Conservation (phyloP, 106 monocot species). For the Amphibolis antarctica region DNA sequence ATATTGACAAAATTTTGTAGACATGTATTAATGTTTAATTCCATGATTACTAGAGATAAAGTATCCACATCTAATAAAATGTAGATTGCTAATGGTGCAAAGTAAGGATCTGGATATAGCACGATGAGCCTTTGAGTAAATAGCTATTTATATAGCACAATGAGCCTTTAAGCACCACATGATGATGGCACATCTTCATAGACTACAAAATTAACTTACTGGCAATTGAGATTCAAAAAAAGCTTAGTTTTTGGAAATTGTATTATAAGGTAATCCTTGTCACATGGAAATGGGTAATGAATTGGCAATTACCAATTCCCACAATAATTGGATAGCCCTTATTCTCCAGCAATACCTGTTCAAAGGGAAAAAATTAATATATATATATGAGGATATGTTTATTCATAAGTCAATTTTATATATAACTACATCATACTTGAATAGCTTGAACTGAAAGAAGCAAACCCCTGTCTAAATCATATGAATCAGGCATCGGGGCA, state of each 20-base stretch:
- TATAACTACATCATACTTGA: slow-evolving; percentile 34
- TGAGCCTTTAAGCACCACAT: no score
- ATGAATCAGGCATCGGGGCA: slow-evolving; percentile 83
- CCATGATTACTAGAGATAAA: no score
- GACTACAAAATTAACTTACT: no score
- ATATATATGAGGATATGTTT: neutral
- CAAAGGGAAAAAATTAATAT: slow-evolving; percentile 4
- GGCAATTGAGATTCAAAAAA: no score
- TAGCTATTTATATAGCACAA: no score
- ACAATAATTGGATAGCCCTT: slow-evolving; percentile 92
- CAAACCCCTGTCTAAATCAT: slow-evolving; percentile 88
- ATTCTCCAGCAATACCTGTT: slow-evolving; percentile 86
- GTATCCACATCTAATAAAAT: no score
- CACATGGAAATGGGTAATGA: slow-evolving; percentile 1
- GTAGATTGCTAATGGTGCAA: neutral
- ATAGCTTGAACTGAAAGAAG: slow-evolving; percentile 95
- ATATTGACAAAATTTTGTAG: no score
- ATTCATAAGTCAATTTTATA: neutral
- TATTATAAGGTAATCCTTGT: neutral
- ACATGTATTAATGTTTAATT: no score
- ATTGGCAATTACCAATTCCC: slow-evolving; percentile 64
- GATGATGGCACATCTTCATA: no score
- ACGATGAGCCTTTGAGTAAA: no score
- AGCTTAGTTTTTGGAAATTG: no score
- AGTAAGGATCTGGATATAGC: neutral